Evolutionary conservation across 2,329 filamentous ascomycete genomes (phyloP), one percentile per base, ranked within the genome.

Genomic region (Nigrospora osmanthi): DNA sequence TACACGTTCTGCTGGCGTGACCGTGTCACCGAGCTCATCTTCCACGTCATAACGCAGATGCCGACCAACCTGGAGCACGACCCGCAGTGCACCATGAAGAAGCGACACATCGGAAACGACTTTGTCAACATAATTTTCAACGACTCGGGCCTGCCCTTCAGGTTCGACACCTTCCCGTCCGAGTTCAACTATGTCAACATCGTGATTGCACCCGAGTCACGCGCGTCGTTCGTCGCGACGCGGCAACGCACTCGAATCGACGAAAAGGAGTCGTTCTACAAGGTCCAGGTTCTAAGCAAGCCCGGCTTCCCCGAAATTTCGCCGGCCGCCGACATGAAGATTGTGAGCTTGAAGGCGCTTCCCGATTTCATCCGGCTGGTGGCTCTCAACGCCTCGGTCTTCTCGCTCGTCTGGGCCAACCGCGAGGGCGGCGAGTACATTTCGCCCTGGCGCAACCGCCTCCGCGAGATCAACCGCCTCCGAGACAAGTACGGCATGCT

Each of bases 71-170:
- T 84, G 13, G 81, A 89, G 44, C 75, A 80, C 30, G 89, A 95
- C 55, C 79, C 85, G 11, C 76, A 80, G 49, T 89, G 85, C 58
- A 82, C 84, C 49, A 76, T 81, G 62, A 98, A 98, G 71, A 98
- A 98, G 66, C 78, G 83, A 3, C 94, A 97, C 59, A 93, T 97
- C 49, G 93, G 93, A 47, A 98, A 98, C 59, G 93, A 97, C 64
- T 95, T 88, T 62, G 93, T 98, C 60, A 97, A 95, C 61, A 95
- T 98, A 54, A 85, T 98, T 47, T 98, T 94, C 75, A 98, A 98
- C 62, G 89, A 95, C 58, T 96, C 90, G 2, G 91, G 93, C n/a
- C 65, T 83, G 40, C 85, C 87, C 0, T 97, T 95, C 69, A 77
- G 79, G 44, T 95, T 95, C 60, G 81, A 95, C 60, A 95, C 88